Percentiles rank a stretch among this genome's conserved stretches.
Conservation (phyloP, 176 grass and related monocot species). For the Triticum dicoccoides region DNA sequence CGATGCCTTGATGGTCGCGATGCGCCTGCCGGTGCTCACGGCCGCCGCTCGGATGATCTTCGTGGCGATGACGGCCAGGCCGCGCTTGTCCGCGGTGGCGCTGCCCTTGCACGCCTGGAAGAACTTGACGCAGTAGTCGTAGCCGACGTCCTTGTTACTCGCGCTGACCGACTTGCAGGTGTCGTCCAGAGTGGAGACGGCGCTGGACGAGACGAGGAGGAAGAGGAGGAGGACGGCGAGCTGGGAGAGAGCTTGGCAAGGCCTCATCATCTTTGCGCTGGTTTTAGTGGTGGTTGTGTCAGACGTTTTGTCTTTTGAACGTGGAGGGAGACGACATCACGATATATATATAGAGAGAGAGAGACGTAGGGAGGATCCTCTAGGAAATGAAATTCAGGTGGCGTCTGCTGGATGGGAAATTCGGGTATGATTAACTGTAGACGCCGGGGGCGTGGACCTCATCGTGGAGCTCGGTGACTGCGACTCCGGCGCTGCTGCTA, state of each 20-base stretch:
- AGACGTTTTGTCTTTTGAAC: neutral
- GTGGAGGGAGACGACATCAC: neutral
- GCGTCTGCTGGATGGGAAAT: neutral
- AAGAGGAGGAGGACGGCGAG: constrained; percentile 11
- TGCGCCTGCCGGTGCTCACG: neutral
- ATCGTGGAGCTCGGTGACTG: neutral
- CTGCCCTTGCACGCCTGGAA: constrained; percentile 40
- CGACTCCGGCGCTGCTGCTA: neutral
- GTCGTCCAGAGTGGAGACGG: constrained; percentile 36
- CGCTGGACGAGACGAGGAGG: neutral
- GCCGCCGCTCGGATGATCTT: constrained; percentile 7
- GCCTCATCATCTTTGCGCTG: neutral
- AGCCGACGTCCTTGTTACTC: neutral
- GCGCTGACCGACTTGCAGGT: constrained; percentile 49
- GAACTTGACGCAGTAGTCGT: constrained; percentile 53
- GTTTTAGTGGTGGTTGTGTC: neutral
- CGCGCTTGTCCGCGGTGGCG: constrained; percentile 27
- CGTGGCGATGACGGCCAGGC: constrained; percentile 47
- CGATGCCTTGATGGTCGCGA: constrained; percentile 37
- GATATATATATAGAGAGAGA: neutral
- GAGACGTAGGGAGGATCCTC: too few species aligned
- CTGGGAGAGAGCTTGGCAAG: neutral
- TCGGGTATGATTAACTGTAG: neutral
- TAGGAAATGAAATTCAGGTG: neutral
- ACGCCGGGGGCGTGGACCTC: neutral